A percentile compares a stretch with the other conserved stretches of the same genome.
phyloP scores from a whole-genome alignment of 306 rosid species.

The Cucurbita argyrosperma region DNA sequence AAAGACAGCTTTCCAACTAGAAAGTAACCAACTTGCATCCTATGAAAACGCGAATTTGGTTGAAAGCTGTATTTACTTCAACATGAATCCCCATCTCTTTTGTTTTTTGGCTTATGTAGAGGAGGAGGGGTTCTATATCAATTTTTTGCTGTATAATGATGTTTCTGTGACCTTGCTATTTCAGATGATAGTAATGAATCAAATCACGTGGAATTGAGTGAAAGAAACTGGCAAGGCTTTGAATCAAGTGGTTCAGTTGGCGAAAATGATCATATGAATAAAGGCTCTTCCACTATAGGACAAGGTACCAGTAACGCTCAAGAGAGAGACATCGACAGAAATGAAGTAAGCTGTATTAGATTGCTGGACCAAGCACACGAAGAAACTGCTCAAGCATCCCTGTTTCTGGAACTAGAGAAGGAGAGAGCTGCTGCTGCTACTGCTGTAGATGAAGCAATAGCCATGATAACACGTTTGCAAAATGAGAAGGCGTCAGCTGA shows the following conservation, averaged over 20 bases:
- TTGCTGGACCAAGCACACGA: slow-evolving; percentile 45
- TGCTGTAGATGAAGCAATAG: slow-evolving; percentile 96
- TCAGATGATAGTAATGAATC: slow-evolving; percentile 26
- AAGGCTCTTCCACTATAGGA: slow-evolving; percentile 20
- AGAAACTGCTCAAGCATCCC: slow-evolving; percentile 45
- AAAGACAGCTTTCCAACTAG: neutral
- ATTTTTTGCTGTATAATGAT: neutral
- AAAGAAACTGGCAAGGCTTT: slow-evolving; percentile 23
- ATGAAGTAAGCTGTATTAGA: slow-evolving; percentile 25
- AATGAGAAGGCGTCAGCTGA: slow-evolving; percentile 60
- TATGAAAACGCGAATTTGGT: neutral
- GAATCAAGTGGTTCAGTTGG: slow-evolving; percentile 30
- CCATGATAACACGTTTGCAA: slow-evolving; percentile 79
- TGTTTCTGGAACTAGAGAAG: slow-evolving; percentile 78
- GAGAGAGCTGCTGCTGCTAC: slow-evolving; percentile 88
- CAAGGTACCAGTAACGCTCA: neutral
- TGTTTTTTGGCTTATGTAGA: neutral
- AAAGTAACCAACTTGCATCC: neutral
- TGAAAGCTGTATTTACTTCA: neutral
- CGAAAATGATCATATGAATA: slow-evolving; percentile 21
- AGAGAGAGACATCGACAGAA: slow-evolving; percentile 18
- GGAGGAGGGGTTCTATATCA: neutral
- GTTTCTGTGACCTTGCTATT: slow-evolving; percentile 7
- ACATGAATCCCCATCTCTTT: neutral
- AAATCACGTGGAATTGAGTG: slow-evolving; percentile 19